These are phyloP conservation scores for Isabelozyma pseudorhagii DNA, from an alignment of 805 yeast genomes.

Conservation along the genomic window DNA sequence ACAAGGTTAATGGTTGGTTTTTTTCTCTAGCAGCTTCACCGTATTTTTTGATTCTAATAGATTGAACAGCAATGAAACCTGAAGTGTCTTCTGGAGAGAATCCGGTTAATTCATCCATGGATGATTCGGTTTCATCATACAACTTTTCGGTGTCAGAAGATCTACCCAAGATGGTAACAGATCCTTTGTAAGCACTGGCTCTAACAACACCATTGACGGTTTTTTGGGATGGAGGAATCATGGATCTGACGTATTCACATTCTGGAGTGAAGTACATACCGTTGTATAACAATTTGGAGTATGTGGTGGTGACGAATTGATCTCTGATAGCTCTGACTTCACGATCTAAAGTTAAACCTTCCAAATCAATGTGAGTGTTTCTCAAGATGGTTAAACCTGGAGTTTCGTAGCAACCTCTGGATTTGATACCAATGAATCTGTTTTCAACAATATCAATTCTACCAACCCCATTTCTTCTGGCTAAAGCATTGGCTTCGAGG, in stretches of 20 bases:
- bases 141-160: conserved; percentile 93
- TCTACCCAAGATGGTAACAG: conserved; percentile 82
- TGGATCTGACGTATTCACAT: conserved; percentile 90
- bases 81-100: conserved; percentile 96
- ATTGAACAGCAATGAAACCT: conserved; percentile 97
- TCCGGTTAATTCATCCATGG: conserved; percentile 98
- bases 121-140: conserved; percentile 96
- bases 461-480: conserved; percentile 99
- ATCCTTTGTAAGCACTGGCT: conserved; percentile 90
- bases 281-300: conserved; percentile 88
- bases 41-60: conserved; percentile 96
- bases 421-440: conserved; percentile 97
- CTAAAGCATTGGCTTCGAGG: conserved; percentile 88
- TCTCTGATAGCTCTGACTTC: conserved; percentile 98
- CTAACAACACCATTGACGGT: conserved; percentile 97
- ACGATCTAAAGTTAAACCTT: conserved; percentile 95
- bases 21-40: conserved; percentile 92
- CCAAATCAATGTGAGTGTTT: conserved; percentile 91
- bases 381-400: conserved; percentile 96
- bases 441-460: conserved; percentile 98
- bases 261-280: conserved; percentile 99
- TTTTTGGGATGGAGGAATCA: conserved; percentile 92
- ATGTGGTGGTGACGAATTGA: conserved; percentile 88
- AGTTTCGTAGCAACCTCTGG: conserved; percentile 99
- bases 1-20: conserved; percentile 52